These are phyloP conservation scores for Aplosporella prunicola DNA, from an alignment of 2,329 filamentous ascomycete genomes.

Conservation along the genomic window DNA sequence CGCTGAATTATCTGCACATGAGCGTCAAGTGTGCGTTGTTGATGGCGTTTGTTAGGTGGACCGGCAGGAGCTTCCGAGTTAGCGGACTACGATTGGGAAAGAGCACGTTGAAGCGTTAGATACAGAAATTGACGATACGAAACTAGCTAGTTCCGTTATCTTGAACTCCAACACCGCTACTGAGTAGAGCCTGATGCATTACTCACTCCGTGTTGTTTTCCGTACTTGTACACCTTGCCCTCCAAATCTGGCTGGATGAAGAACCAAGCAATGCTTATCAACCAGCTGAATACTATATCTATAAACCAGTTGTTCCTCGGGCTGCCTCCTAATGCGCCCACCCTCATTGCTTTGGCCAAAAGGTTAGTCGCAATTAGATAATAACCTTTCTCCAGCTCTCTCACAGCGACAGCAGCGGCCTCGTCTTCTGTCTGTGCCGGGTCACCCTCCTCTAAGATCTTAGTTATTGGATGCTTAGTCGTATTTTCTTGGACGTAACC, in stretches of 20 bases:
- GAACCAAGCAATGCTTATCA: constrained; percentile 45
- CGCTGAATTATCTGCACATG: too few species aligned
- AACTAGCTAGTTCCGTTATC: too few species aligned
- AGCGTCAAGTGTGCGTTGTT: too few species aligned
- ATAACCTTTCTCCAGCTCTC: constrained; percentile 68
- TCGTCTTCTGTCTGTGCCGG: constrained; percentile 67
- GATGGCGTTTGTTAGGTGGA: too few species aligned
- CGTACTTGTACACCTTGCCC: constrained; percentile 48
- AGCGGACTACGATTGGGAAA: too few species aligned
- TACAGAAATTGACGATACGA: too few species aligned
- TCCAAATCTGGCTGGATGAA: constrained; percentile 50
- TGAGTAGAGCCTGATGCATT: too few species aligned
- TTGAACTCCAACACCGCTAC: too few species aligned
- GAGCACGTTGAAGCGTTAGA: too few species aligned
- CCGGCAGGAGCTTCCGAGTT: too few species aligned
- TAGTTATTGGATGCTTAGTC: constrained; percentile 72
- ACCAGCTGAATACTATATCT: constrained; percentile 47
- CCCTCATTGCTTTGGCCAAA: constrained; percentile 63
- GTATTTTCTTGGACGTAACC: constrained; percentile 67
- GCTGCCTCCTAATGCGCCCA: constrained; percentile 42
- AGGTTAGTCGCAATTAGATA: constrained; percentile 70
- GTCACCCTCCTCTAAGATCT: constrained; percentile 73
- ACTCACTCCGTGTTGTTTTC: constrained; percentile 42
- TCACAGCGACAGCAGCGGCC: constrained; percentile 61
- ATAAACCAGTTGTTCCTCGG: constrained; percentile 44